Percentiles rank a stretch among this genome's conserved stretches.
phyloP scores from a whole-genome alignment of 805 yeast genomes.

The Schwanniomyces pseudopolymorphus region DNA sequence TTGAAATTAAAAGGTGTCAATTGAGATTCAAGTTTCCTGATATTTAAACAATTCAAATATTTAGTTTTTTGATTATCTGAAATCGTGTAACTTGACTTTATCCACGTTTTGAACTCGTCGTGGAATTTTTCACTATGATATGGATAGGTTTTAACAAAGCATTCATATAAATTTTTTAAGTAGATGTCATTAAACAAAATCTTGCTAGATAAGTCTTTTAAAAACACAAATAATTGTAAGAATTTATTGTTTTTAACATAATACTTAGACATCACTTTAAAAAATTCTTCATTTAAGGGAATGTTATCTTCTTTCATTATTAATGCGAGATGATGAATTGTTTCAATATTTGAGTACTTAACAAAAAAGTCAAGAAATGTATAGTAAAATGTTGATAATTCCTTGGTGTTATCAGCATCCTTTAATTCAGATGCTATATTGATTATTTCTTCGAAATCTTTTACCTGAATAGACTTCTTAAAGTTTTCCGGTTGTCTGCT shows the following conservation, averaged over 20 bases:
- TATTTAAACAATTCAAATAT: slow-evolving; percentile 13
- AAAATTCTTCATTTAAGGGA: slow-evolving; percentile 16
- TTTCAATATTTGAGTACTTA: slow-evolving; percentile 24
- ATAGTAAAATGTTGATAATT: slow-evolving; percentile 26
- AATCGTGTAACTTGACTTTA: slow-evolving; percentile 9
- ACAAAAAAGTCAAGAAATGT: slow-evolving; percentile 27
- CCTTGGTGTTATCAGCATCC: slow-evolving; percentile 9
- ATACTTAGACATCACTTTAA: slow-evolving; percentile 23
- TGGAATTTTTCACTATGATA: slow-evolving; percentile 25
- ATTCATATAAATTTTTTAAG: slow-evolving; percentile 24
- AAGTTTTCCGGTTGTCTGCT: slow-evolving; percentile 21
- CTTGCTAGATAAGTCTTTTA: slow-evolving; percentile 13
- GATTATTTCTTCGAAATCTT: slow-evolving; percentile 11
- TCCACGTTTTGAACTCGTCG: slow-evolving; percentile 11
- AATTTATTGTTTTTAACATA: slow-evolving; percentile 28
- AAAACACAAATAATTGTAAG: slow-evolving; percentile 24
- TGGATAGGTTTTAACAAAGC: slow-evolving; percentile 35
- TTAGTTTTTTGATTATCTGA: slow-evolving; percentile 9
- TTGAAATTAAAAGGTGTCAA: slow-evolving; percentile 24
- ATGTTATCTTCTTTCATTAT: slow-evolving; percentile 25
- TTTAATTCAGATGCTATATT: slow-evolving; percentile 13
- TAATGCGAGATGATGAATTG: slow-evolving; percentile 24
- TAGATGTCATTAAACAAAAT: slow-evolving; percentile 22
- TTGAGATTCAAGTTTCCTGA: slow-evolving; percentile 22
- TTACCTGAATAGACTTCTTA: slow-evolving; percentile 21